Percentiles rank a stretch among this genome's conserved stretches.
phyloP scores from a whole-genome alignment of 805 yeast species.

The Spathaspora sp. region DNA sequence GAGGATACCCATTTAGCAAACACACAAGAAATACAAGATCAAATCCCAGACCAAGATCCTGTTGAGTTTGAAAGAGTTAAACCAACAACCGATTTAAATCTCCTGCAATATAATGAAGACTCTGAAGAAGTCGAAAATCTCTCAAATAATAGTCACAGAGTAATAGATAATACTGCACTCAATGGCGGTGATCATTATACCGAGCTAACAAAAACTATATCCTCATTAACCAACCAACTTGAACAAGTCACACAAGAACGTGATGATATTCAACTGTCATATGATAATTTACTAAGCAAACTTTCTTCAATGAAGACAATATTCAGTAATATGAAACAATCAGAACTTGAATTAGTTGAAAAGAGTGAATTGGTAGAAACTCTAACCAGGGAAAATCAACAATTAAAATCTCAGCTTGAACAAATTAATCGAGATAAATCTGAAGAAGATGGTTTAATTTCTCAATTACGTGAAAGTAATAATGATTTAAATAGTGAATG shows the following conservation, averaged over 20 bases:
- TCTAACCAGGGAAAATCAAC: constrained; percentile 24
- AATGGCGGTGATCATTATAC: not conserved
- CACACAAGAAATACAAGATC: not conserved
- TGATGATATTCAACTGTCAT: constrained; percentile 54
- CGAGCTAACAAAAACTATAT: not conserved
- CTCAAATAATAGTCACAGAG: no score
- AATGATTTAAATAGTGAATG: constrained; percentile 51
- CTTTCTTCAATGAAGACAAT: constrained; percentile 71
- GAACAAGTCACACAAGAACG: constrained; percentile 38
- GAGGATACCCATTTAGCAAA: not conserved
- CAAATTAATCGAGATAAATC: constrained; percentile 4
- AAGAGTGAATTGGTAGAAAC: constrained; percentile 43
- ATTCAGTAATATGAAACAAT: constrained; percentile 67
- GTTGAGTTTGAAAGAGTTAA: not conserved
- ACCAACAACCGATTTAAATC: no score
- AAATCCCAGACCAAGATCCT: not conserved
- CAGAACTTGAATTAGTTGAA: constrained; percentile 58
- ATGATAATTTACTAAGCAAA: constrained; percentile 58
- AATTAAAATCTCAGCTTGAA: constrained; percentile 5
- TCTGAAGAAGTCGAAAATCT: no score
- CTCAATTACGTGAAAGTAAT: constrained; percentile 20
- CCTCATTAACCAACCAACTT: constrained; percentile 3
- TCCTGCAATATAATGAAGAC: no score
- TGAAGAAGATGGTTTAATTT: not conserved
- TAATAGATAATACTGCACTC: not conserved